Evolutionary conservation across 2,329 filamentous ascomycete genomes (phyloP), one percentile per base, ranked within the genome.

Genomic region (Lecanicillium sp.): DNA sequence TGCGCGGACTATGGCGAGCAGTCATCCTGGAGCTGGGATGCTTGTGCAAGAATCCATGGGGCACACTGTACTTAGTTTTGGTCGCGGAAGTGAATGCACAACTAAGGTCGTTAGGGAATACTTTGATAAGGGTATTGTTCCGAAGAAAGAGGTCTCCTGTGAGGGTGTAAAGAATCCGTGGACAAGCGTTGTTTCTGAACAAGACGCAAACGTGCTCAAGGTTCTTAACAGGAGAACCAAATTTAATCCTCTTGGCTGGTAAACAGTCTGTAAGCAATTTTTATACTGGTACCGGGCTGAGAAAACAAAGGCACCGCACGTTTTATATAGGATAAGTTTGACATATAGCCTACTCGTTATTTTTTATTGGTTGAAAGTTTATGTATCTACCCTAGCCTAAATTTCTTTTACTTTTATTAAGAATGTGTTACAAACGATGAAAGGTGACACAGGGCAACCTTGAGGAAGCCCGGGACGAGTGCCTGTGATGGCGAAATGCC

Each of bases 1-100:
- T 64, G 71, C 58, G 60, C 68, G 52, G 4, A 47, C 45, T 29
- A 64, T 62, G 54, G 44, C 55, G 12, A 42, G 11, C 27, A 15
- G n/a, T 1, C 55, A 61, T 32, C 54, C 55, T 1, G 57, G 57
- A 7, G 54, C 59, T 0, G 49, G 49, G 8, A 46, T 62, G 4
- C 47, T 60, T 4, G 43, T 59, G 1, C 55, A 56, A 23, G 49
- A 59, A 12, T 51, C 55, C 1, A 41, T 56, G 20, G 59, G 59
- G 1, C 59, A 62, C 23, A 51, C 46, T 19, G 43, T 52, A 2
- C 4, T 48, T 3, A 4, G 21, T 1, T n/a, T 47, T 1, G 51
- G 48, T 1, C 36, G 50, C 15, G 52, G 44, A 9, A 54, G 33
- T 36, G 50, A 49, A 1, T 45, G 59, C 17, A 49, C 50, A 9